A percentile compares a stretch with the other conserved stretches of the same genome.
Evolutionary conservation across 164 flowering plant genomes (phyloP).

Genomic region (Vitis amurensis): DNA sequence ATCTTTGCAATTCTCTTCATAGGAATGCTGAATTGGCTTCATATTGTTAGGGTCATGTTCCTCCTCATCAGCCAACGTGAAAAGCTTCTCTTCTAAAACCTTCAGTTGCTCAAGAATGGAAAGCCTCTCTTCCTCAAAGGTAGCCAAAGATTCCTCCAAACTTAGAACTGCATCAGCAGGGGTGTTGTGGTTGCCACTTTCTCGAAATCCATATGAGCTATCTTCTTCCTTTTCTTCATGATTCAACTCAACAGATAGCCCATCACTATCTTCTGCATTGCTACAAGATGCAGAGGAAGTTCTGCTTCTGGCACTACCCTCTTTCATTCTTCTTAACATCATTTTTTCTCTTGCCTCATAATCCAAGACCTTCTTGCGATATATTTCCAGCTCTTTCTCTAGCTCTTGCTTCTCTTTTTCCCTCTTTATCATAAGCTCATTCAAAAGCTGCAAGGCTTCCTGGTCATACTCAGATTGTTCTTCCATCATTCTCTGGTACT

Average conservation of each 20-base stretch:
- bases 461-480: conserved; percentile 92
- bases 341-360: conserved; percentile 54
- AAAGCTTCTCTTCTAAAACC: conserved; percentile 80
- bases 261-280: conserved; percentile 66
- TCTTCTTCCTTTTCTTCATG: conserved; percentile 52
- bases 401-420: conserved; percentile 85
- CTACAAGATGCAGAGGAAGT: conserved; percentile 60
- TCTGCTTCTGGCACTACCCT: conserved; percentile 42
- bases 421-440: conserved; percentile 81
- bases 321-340: conserved; percentile 38
- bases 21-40: conserved; percentile 29
- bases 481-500: conserved; percentile 97
- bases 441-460: conserved; percentile 79
- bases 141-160: conserved; percentile 63
- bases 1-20: conserved; percentile 35
- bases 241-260: conserved; percentile 55
- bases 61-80: conserved; percentile 58
- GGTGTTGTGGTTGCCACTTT: conserved; percentile 40
- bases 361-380: conserved; percentile 46
- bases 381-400: conserved; percentile 63
- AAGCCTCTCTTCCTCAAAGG: conserved; percentile 78
- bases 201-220: conserved; percentile 27
- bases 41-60: conserved; percentile 32
- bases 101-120: conserved; percentile 80
- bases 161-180: conserved; percentile 56